These are phyloP conservation scores for Athelia psychrophila DNA, from an alignment of 1,284 basidiomycete species.

Conservation along the genomic window DNA sequence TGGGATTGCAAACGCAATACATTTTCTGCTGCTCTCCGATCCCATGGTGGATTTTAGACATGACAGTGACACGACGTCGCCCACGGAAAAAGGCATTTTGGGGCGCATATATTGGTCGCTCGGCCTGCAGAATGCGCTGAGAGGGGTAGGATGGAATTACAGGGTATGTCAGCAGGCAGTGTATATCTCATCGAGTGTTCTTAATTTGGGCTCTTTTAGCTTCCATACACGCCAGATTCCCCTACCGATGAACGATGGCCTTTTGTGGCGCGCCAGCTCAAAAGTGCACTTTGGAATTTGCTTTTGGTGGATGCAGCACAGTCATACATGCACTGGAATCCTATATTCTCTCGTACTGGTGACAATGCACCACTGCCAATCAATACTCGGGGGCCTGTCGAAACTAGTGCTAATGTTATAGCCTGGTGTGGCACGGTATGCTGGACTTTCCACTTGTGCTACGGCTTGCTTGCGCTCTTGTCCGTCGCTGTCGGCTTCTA, in stretches of 20 bases:
- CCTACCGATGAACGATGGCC: slow-evolving; percentile 1
- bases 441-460: slow-evolving; percentile 17
- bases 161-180: slow-evolving; percentile 6
- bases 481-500: slow-evolving; percentile 20
- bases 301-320: slow-evolving; percentile 17
- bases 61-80: slow-evolving; percentile 8
- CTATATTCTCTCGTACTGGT: slow-evolving; percentile 9
- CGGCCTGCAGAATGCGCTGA: slow-evolving; percentile 8
- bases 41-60: slow-evolving; percentile 15
- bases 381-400: slow-evolving; percentile 12
- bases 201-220: neutral
- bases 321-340: slow-evolving; percentile 14
- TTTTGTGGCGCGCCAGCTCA: slow-evolving; percentile 7
- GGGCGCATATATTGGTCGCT: slow-evolving; percentile 12
- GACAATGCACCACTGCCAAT: slow-evolving; percentile 9
- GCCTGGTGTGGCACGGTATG: slow-evolving; percentile 8
- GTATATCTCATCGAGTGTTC: neutral
- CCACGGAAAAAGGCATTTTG: slow-evolving; percentile 3
- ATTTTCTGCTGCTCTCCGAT: slow-evolving; percentile 12
- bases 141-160: slow-evolving; percentile 19
- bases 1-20: slow-evolving; percentile 12
- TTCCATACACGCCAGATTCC: slow-evolving; percentile 3
- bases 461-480: slow-evolving; percentile 16
- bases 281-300: slow-evolving; percentile 7
- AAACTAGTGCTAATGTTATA: slow-evolving; percentile 10